These are phyloP conservation scores for Leishmania tarentolae DNA, from an alignment of 208 protist species.

Conservation along the genomic window DNA sequence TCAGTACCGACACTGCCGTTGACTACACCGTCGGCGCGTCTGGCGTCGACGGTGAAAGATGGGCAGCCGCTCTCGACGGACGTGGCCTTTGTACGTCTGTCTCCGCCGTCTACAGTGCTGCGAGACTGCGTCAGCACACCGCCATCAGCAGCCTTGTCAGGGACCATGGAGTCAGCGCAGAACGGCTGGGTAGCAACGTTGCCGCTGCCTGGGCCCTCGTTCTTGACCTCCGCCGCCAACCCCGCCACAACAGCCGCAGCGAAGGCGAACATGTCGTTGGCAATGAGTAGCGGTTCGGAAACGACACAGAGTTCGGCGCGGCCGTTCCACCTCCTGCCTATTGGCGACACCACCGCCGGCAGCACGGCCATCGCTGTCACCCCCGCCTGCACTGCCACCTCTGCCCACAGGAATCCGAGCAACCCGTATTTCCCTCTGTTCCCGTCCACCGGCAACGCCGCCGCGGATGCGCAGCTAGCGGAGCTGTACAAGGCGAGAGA, in stretches of 20 bases:
- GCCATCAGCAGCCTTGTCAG: background rate
- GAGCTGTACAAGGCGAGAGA: conserved; percentile 76
- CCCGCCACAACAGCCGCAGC: background rate
- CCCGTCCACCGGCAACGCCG: conserved; percentile 74
- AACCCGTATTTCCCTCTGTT: conserved; percentile 68
- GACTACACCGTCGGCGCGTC: background rate
- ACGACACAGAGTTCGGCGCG: conserved; percentile 11
- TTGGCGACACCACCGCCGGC: background rate
- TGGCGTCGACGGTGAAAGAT: background rate
- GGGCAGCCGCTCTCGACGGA: background rate
- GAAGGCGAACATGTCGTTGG: background rate
- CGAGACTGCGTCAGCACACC: background rate
- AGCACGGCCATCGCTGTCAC: background rate
- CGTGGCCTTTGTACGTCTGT: background rate
- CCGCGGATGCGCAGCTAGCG: conserved; percentile 77
- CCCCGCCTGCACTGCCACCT: too few relatives aligned
- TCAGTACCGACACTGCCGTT: background rate
- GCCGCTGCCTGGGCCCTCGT: background rate
- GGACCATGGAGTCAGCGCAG: background rate
- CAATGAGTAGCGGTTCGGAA: background rate
- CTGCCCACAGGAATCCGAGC: conserved; percentile 8
- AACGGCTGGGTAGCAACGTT: background rate
- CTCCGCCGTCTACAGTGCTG: background rate
- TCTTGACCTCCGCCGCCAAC: background rate
- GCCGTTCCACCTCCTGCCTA: conserved; percentile 29